Conservation (phyloP, 768 basidiomycete genomes). For the Leccinum uliginosum region DNA sequence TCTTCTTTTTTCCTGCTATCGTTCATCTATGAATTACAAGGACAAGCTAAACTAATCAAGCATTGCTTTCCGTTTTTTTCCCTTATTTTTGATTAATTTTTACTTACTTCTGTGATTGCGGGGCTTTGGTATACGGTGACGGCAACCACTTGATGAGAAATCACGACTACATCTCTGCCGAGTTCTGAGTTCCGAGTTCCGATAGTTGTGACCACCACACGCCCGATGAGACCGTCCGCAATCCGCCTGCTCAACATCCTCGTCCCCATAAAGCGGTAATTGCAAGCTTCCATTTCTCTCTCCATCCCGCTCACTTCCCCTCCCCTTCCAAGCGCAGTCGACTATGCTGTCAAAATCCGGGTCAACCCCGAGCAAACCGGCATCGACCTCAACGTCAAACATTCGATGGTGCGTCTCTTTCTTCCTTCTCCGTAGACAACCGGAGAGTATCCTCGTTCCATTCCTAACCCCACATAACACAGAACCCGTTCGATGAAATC, state of each 20-base stretch:
- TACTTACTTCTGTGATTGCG: neutral
- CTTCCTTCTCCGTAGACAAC: neutral
- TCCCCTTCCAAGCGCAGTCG: slow-evolving; percentile 66
- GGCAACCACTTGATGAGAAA: neutral
- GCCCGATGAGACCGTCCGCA: slow-evolving; percentile 69
- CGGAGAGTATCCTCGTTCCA: neutral
- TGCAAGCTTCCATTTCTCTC: neutral
- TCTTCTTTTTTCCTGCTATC: neutral
- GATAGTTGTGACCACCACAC: slow-evolving; percentile 8
- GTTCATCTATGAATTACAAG: neutral
- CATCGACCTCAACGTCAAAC: slow-evolving; percentile 95
- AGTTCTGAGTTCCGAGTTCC: slow-evolving; percentile 20
- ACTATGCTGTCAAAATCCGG: slow-evolving; percentile 98
- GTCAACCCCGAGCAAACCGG: slow-evolving; percentile 94
- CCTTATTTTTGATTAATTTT: neutral
- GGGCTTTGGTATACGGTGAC: neutral
- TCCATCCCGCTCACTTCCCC: neutral
- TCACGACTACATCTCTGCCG: neutral
- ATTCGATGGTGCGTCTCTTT: slow-evolving; percentile 79
- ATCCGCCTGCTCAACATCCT: slow-evolving; percentile 79
- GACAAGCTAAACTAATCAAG: neutral
- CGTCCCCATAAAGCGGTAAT: slow-evolving; percentile 87
- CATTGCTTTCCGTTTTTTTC: neutral
- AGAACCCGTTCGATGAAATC: slow-evolving; percentile 99
- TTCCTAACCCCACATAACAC: neutral